A percentile compares a stretch with the other conserved stretches of the same genome.
Evolutionary conservation across 2,329 filamentous ascomycete species (phyloP).

Genomic region (Dactylella cylindrospora): DNA sequence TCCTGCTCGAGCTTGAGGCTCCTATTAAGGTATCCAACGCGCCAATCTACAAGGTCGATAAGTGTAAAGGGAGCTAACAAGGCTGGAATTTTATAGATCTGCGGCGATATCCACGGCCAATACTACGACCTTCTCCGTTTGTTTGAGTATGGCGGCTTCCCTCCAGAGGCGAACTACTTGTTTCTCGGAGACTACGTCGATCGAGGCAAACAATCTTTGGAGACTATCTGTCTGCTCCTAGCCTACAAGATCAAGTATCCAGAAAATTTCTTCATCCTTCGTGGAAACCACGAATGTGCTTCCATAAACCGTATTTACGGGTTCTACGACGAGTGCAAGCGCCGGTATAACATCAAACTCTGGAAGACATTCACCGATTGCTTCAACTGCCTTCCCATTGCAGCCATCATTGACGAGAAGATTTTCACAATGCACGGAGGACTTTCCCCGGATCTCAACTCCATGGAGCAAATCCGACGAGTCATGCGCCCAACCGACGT

Average conservation of each 20-base stretch:
- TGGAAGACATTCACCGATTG: conserved; percentile 99
- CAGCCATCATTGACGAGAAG: conserved; percentile 99
- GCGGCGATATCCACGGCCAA: conserved; percentile 98
- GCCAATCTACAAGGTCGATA: conserved; percentile 10
- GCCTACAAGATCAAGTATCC: conserved; percentile 99
- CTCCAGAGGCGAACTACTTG: conserved; percentile 97
- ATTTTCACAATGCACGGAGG: conserved; percentile 99
- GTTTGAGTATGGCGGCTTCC: conserved; percentile 98
- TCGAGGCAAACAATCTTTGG: conserved; percentile 96
- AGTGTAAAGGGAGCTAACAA: not conserved
- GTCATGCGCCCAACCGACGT: conserved; percentile 99
- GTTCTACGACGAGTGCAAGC: conserved; percentile 99
- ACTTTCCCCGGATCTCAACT: conserved; percentile 94
- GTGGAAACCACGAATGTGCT: conserved; percentile 98
- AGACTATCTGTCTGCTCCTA: conserved; percentile 94
- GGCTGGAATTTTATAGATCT: conserved; percentile 72
- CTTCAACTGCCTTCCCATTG: conserved; percentile 98
- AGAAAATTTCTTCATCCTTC: conserved; percentile 98
- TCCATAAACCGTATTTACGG: conserved; percentile 99
- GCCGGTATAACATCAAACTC: conserved; percentile 97
- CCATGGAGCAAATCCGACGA: conserved; percentile 98
- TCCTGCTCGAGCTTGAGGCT: conserved; percentile 93
- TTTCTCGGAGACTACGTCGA: conserved; percentile 99
- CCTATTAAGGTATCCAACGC: conserved; percentile 83
- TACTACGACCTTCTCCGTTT: conserved; percentile 97